phyloP scores from a whole-genome alignment of 2,329 filamentous ascomycete species.

The Epichloe sp. region DNA sequence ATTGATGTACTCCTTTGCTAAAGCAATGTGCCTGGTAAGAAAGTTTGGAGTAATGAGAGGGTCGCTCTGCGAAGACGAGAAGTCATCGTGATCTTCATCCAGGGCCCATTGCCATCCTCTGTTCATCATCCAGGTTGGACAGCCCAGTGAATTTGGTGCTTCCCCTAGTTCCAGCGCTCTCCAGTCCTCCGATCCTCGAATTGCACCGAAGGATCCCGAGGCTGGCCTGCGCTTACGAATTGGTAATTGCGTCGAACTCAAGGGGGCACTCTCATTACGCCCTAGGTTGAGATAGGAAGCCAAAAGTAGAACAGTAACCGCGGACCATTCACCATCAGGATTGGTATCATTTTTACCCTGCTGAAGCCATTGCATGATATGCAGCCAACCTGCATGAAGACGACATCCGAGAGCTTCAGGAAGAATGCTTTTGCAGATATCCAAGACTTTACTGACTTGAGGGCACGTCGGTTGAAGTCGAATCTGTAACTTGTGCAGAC shows the following conservation, averaged over 20 bases:
- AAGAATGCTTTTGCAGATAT: conserved; percentile 50
- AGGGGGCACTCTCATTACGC: conserved; percentile 15
- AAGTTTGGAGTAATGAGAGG: conserved; percentile 23
- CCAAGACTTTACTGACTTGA: conserved; percentile 48
- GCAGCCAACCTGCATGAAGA: conserved; percentile 59
- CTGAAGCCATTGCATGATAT: conserved; percentile 56
- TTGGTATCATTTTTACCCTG: conserved; percentile 31
- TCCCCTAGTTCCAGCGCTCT: conserved; percentile 33
- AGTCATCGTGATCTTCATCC: conserved; percentile 34
- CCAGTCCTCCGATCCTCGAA: conserved; percentile 31
- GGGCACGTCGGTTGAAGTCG: conserved; percentile 51
- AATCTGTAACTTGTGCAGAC: conserved; percentile 53
- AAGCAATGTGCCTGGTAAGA: conserved; percentile 36
- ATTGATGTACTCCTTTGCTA: conserved; percentile 52
- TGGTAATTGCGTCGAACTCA: conserved; percentile 15
- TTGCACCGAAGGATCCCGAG: conserved; percentile 23
- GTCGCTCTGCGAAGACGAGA: conserved; percentile 14
- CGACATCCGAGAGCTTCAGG: conserved; percentile 45
- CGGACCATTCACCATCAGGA: conserved; percentile 54
- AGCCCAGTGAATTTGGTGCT: conserved; percentile 33
- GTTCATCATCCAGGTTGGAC: conserved; percentile 45
- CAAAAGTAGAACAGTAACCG: conserved; percentile 50
- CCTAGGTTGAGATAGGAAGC: conserved; percentile 49
- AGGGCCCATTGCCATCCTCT: conserved; percentile 60
- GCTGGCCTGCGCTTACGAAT: conserved; percentile 18